Evolutionary conservation across 2,329 filamentous ascomycete species (phyloP), one percentile per base, ranked within the genome.

Genomic region (Ceratocystis variospora): DNA sequence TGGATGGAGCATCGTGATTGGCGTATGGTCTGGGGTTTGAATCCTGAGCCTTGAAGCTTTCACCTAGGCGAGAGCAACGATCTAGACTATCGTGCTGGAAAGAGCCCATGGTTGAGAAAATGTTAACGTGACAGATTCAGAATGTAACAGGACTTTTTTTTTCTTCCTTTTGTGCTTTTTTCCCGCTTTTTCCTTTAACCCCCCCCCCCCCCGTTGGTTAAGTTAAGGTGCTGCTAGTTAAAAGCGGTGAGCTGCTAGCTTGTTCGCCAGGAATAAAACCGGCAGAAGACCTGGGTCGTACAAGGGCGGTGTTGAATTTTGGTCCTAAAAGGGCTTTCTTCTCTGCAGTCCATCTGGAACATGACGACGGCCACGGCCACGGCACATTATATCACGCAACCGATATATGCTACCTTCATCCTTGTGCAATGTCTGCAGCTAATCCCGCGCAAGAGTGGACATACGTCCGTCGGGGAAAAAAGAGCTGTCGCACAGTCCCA

Each of bases 401-500:
- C 53, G 5, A 57, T 50, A 50, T 19, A n/a, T 31, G 22, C 10
- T 5, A 17, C 28, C 53, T 3, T n/a, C 17, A 2, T 15, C 1
- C 22, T 28, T 22, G 3, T 2, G 2, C 25, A 41, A 57, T 57
- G 53, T 25, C 53, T 2, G 22, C 64, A 6, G 6, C 55, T 4
- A 22, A 45, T 28, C 59, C 61, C 53, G 37, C 64, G 4, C 45
- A 28, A n/a, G 61, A 66, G 19, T 66, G 65, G 65, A 66, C 61
- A 7, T 53, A 33, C n/a, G 59, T 66, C 17, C 61, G 33, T 5
- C 65, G 61, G 8, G 41, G 37, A 15, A 63, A 59, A 50, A 59
- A 59, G 37, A n/a, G 22, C 55, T 55, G 53, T n/a, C 57, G 46
- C 15, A 17, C 45, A 45, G 15, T 7, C 19, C 22, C 15, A 10